Percentiles rank a stretch among this genome's conserved stretches.
Conservation (phyloP, 75 land plant genomes). For the Larix kaempferi region DNA sequence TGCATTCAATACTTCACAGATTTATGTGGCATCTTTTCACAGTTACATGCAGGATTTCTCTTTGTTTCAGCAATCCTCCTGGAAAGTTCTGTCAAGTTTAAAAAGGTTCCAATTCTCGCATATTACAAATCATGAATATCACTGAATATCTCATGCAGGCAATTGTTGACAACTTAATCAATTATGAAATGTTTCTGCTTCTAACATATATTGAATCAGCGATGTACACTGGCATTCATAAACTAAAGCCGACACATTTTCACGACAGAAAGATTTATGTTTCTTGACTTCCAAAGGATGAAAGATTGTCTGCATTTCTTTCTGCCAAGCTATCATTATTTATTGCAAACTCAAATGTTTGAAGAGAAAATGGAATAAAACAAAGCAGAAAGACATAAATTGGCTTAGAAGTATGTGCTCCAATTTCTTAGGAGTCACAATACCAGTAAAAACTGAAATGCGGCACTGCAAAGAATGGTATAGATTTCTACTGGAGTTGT, state of each 20-base stretch:
- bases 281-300: not conserved
- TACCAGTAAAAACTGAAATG: too few species aligned
- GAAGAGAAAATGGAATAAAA: not conserved
- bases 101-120: too few species aligned
- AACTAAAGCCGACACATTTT: not conserved
- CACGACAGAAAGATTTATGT: too few species aligned
- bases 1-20: conserved; percentile 1
- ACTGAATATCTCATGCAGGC: too few species aligned
- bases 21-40: not conserved
- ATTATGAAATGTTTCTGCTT: not conserved
- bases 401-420: not conserved
- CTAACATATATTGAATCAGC: not conserved
- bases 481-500: not conserved
- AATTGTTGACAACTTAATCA: not conserved
- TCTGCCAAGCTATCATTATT: not conserved
- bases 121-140: too few species aligned
- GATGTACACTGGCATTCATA: not conserved
- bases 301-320: not conserved
- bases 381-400: not conserved
- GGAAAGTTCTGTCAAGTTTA: too few species aligned
- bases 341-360: not conserved
- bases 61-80: not conserved
- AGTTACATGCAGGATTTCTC: not conserved
- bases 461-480: not conserved
- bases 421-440: too few species aligned